These are phyloP conservation scores for Avena sativa DNA, from an alignment of 176 grass and related monocot species.

Conservation along the genomic window DNA sequence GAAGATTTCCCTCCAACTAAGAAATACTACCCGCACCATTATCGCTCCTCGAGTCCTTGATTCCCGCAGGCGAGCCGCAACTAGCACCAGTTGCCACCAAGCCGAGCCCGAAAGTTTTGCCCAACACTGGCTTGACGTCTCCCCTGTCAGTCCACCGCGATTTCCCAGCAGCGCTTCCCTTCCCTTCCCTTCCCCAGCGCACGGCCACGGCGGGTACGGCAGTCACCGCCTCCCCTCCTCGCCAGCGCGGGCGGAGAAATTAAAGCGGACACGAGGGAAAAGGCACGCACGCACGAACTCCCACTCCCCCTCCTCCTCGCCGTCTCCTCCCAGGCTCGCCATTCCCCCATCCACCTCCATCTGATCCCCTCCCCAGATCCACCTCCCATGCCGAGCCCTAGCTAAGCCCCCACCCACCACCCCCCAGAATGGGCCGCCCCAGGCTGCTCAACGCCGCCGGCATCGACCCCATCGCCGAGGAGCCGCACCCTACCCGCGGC, in stretches of 20 bases:
- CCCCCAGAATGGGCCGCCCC: slow-evolving; percentile 54
- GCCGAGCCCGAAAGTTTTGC: neutral
- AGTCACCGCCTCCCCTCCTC: neutral
- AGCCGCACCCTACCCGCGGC: slow-evolving; percentile 4
- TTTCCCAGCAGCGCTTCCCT: neutral
- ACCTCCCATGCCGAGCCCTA: slow-evolving; percentile 30
- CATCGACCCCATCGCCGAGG: slow-evolving; percentile 74
- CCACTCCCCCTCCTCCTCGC: neutral
- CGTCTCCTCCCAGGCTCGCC: slow-evolving; percentile 31
- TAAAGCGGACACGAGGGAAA: slow-evolving; percentile 48
- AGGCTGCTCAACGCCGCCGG: slow-evolving; percentile 44
- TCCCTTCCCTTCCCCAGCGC: neutral
- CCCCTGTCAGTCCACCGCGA: neutral
- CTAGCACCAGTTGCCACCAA: too few species aligned
- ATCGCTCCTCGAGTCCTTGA: too few species aligned
- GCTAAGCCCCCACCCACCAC: neutral
- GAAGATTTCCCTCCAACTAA: too few species aligned
- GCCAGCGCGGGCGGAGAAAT: slow-evolving; percentile 41
- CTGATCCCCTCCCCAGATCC: slow-evolving; percentile 53
- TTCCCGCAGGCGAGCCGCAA: neutral
- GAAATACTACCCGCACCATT: too few species aligned
- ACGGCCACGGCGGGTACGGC: neutral
- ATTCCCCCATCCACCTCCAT: neutral
- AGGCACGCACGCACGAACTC: slow-evolving; percentile 50
- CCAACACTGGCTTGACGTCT: neutral